phyloP scores from a whole-genome alignment of 2,329 filamentous ascomycete species.

The Colletotrichum noveboracense region DNA sequence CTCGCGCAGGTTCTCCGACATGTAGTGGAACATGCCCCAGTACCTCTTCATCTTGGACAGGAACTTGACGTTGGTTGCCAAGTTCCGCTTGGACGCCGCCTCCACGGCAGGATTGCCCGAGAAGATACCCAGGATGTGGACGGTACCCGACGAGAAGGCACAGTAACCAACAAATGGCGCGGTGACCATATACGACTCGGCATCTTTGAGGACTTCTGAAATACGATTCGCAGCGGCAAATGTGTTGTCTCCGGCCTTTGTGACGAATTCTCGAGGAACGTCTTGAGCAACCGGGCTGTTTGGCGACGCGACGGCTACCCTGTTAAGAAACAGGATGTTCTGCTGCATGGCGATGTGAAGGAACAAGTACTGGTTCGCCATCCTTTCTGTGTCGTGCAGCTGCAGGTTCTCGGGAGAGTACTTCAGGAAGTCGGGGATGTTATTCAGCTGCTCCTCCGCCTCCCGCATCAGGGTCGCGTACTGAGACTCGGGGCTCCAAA shows the following conservation, averaged over 20 bases:
- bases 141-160: conserved; percentile 89
- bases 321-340: conserved; percentile 87
- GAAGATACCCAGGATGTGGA: conserved; percentile 93
- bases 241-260: conserved; percentile 75
- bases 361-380: conserved; percentile 91
- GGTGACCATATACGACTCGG: conserved; percentile 79
- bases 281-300: conserved; percentile 69
- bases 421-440: conserved; percentile 72
- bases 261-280: conserved; percentile 79
- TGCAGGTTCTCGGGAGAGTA: conserved; percentile 85
- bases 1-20: conserved; percentile 90
- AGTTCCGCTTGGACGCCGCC: conserved; percentile 78
- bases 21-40: conserved; percentile 98
- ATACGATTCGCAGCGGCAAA: conserved; percentile 87
- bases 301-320: conserved; percentile 79
- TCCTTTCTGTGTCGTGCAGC: conserved; percentile 81
- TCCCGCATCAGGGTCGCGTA: conserved; percentile 75
- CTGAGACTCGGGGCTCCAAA: conserved; percentile 83
- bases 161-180: conserved; percentile 96
- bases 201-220: conserved; percentile 81
- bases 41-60: conserved; percentile 94
- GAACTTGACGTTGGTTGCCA: conserved; percentile 88
- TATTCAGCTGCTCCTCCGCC: conserved; percentile 71
- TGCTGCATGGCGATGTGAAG: conserved; percentile 91
- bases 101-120: conserved; percentile 81